Evolutionary conservation across 768 basidiomycete species (phyloP).

Genomic region (Inosperma sp.): DNA sequence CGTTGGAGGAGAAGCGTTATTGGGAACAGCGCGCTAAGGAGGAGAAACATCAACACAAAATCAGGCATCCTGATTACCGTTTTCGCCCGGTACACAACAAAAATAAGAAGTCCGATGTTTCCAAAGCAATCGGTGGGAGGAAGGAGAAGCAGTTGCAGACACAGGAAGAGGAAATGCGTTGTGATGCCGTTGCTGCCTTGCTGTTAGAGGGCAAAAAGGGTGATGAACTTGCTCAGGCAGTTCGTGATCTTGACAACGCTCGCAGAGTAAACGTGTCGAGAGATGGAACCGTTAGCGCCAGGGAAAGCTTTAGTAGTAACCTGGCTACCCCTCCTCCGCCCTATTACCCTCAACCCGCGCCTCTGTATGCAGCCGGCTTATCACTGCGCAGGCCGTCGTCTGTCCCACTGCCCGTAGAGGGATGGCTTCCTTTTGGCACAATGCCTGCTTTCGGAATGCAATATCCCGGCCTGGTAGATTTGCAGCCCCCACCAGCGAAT

Average conservation of each 20-base stretch:
- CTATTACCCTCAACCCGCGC: not conserved
- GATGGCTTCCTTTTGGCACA: conserved; percentile 30
- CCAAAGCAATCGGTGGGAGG: conserved; percentile 13
- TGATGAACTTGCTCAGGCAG: conserved; percentile 57
- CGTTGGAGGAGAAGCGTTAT: conserved; percentile 61
- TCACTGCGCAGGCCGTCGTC: conserved; percentile 39
- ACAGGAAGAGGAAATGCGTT: conserved; percentile 58
- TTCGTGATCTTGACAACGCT: conserved; percentile 45
- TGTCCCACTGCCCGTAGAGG: conserved; percentile 41
- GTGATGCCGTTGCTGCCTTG: conserved; percentile 62
- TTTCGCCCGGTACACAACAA: conserved; percentile 54
- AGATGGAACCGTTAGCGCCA: conserved; percentile 3
- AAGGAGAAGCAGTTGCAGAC: conserved; percentile 36
- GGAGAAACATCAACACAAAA: conserved; percentile 69
- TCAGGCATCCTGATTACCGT: conserved; percentile 61
- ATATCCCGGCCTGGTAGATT: conserved; percentile 22
- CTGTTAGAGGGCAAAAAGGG: conserved; percentile 68
- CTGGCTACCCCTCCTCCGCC: not conserved
- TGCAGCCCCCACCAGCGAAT: not conserved
- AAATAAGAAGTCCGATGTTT: conserved; percentile 31
- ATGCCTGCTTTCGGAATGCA: conserved; percentile 42
- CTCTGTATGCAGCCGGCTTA: not conserved
- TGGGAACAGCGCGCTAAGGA: conserved; percentile 74
- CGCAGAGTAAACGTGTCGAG: not conserved
- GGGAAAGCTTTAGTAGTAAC: not conserved